Evolutionary conservation across 306 rosid genomes (phyloP), one percentile per base, ranked within the genome.

Genomic region (Lupinus albus): DNA sequence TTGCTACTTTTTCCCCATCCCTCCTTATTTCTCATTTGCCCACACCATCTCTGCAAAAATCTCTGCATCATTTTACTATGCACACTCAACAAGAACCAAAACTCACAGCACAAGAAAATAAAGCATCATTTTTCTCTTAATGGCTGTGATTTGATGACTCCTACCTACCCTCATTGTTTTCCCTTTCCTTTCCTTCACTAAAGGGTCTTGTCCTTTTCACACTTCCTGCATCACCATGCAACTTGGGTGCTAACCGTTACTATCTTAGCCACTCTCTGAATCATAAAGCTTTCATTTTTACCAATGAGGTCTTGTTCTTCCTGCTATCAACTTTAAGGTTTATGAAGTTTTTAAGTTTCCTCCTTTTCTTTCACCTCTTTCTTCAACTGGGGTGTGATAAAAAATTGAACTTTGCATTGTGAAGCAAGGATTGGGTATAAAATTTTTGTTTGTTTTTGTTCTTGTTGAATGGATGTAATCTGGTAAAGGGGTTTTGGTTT

Each of bases 61-160:
- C 59, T 59, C 74, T 53, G 71, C 65, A 53, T 49, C 60, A 51
- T 52, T 38, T 20, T 68, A 2, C 59, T 15, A 35, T 46, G 8
- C 9, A 13, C 16, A 53, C 28, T 45, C 59, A 33, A 28, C 32
- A 32, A 47, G 25, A 67, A 58, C 57, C 49, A 49, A 30, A 42
- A n/a, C 15, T 16, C 12, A 4, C 13, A 0, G 15, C 11, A 11
- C 1, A 67, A 7, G 1, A 35, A 58, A 15, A 45, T n/a, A 59
- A 54, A 35, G 15, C 70, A 67, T 72, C 78, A 50, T 72, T 60
- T 75, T 84, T 72, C 75, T 60, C 35, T 68, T 79, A 13, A 80
- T 76, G 81, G 50, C 36, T 56, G 71, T n/a, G 76, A 58, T 47
- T 76, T 74, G 33, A 75, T 79, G 61, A 77, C 73, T 38, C 72